A percentile compares a stretch with the other conserved stretches of the same genome.
Conservation (phyloP, 2,329 filamentous ascomycete species). For the Bipolaris sorokiniana region DNA sequence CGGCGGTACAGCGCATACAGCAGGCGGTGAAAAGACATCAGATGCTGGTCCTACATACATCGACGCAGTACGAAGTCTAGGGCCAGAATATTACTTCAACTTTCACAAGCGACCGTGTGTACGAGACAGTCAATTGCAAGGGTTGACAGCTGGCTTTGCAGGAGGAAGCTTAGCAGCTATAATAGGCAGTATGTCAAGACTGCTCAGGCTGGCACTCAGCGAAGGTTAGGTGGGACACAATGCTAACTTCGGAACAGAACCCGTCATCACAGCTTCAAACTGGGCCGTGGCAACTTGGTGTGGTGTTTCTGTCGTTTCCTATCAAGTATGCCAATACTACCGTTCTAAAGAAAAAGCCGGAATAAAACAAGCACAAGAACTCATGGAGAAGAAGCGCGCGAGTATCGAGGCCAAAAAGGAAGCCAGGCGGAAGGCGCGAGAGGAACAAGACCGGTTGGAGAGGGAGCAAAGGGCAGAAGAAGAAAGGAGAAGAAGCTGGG, state of each 20-base stretch:
- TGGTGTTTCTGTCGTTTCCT: slow-evolving; percentile 71
- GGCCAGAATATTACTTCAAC: slow-evolving; percentile 70
- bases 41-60: slow-evolving; percentile 48
- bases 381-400: slow-evolving; percentile 74
- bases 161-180: slow-evolving; percentile 77
- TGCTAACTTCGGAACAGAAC: slow-evolving; percentile 52
- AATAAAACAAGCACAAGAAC: slow-evolving; percentile 84
- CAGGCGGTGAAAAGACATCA: slow-evolving; percentile 58
- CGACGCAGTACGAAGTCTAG: slow-evolving; percentile 72
- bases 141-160: slow-evolving; percentile 79
- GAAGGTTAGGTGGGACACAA: neutral
- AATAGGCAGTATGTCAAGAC: slow-evolving; percentile 67
- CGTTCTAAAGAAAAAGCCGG: slow-evolving; percentile 77
- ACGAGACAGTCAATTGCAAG: slow-evolving; percentile 79
- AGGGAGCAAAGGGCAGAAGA: slow-evolving; percentile 37
- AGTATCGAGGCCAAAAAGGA: slow-evolving; percentile 54
- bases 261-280: slow-evolving; percentile 73
- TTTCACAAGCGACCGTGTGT: slow-evolving; percentile 84
- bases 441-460: slow-evolving; percentile 49
- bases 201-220: neutral
- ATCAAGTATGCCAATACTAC: slow-evolving; percentile 82
- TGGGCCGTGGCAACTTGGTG: slow-evolving; percentile 85
- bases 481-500: slow-evolving; percentile 46
- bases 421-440: slow-evolving; percentile 52
- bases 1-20: slow-evolving; percentile 64